Evolutionary conservation across 306 rosid species (phyloP).

Genomic region (Neltuma alba): DNA sequence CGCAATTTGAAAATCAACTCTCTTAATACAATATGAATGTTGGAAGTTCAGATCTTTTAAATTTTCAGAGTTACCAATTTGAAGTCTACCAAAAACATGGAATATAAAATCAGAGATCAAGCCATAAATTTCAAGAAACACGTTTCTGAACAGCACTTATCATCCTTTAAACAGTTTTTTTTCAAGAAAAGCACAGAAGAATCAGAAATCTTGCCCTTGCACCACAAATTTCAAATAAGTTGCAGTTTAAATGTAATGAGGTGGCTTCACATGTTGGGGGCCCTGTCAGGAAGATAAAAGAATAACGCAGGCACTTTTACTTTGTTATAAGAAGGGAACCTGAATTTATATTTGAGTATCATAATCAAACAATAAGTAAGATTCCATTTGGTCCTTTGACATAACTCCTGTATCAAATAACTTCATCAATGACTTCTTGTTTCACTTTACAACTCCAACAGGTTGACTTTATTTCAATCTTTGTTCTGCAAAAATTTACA

Average conservation of each 20-base stretch:
- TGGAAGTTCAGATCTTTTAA: background rate
- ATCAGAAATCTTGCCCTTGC: background rate
- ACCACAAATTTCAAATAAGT: too few relatives aligned
- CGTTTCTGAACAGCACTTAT: too few relatives aligned
- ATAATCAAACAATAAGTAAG: too few relatives aligned
- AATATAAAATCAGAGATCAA: background rate
- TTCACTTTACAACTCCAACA: too few relatives aligned
- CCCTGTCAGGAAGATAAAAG: conserved; percentile 43
- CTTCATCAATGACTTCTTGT: too few relatives aligned
- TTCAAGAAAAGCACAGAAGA: background rate
- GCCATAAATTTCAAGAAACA: background rate
- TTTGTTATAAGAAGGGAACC: background rate
- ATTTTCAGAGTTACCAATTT: background rate
- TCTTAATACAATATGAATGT: background rate
- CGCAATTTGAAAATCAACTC: background rate
- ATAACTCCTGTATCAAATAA: too few relatives aligned
- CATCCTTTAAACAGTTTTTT: too few relatives aligned
- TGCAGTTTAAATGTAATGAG: conserved; percentile 34
- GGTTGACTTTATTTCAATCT: too few relatives aligned
- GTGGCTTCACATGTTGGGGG: conserved; percentile 85
- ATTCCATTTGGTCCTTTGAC: too few relatives aligned
- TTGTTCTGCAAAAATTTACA: too few relatives aligned
- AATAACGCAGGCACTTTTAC: background rate
- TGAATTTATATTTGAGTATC: background rate
- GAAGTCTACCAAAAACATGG: background rate